phyloP scores from a whole-genome alignment of 2,329 filamentous ascomycete genomes.

The Fusarium sp. region DNA sequence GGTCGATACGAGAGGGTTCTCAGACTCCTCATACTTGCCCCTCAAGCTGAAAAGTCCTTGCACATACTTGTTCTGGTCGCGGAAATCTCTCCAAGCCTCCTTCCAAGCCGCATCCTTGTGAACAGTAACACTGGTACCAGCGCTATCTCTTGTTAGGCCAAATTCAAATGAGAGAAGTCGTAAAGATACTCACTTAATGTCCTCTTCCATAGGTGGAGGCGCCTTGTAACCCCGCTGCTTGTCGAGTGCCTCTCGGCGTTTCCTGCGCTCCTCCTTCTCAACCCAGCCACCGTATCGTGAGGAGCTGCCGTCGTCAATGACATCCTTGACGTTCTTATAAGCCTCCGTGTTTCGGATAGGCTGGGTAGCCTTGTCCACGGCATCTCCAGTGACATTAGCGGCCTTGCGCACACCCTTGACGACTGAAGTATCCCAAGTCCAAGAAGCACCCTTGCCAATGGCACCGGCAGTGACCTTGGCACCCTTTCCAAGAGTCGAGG shows the following conservation, averaged over 20 bases:
- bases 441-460: slow-evolving; percentile 90
- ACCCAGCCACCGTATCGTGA: slow-evolving; percentile 96
- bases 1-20: slow-evolving; percentile 94
- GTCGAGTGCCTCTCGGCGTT: slow-evolving; percentile 79
- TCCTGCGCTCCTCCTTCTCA: slow-evolving; percentile 93
- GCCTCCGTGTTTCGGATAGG: slow-evolving; percentile 95
- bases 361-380: slow-evolving; percentile 92
- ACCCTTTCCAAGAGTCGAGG: slow-evolving; percentile 80
- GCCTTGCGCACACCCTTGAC: slow-evolving; percentile 92
- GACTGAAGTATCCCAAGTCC: slow-evolving; percentile 96
- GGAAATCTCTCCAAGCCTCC: slow-evolving; percentile 97
- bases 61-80: slow-evolving; percentile 87
- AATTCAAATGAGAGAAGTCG: neutral
- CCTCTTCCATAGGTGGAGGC: slow-evolving; percentile 77
- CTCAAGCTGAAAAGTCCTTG: slow-evolving; percentile 90
- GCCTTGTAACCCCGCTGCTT: slow-evolving; percentile 64
- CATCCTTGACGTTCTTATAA: slow-evolving; percentile 93
- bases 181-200: slow-evolving; percentile 83
- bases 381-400: slow-evolving; percentile 85
- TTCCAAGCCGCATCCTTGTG: slow-evolving; percentile 99
- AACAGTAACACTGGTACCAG: slow-evolving; percentile 91
- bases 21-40: slow-evolving; percentile 91
- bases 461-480: slow-evolving; percentile 87
- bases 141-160: slow-evolving; percentile 66
- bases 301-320: slow-evolving; percentile 96